Percentiles rank a stretch among this genome's conserved stretches.
Conservation (phyloP, 129 eudicot species). For the Centella asiatica region DNA sequence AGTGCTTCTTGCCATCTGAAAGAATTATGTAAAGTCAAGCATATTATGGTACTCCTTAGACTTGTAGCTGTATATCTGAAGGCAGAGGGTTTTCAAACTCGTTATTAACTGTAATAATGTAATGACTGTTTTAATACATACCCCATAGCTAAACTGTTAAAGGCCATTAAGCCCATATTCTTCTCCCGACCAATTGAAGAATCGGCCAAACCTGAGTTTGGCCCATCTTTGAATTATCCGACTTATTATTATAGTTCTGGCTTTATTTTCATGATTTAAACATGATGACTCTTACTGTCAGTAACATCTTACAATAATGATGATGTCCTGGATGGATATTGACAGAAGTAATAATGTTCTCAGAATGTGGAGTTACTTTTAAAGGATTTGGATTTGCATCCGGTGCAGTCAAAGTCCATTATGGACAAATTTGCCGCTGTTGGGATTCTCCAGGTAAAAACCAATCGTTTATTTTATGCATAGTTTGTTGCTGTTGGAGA, state of each 20-base stretch:
- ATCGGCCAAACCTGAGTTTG: not conserved
- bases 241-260: not conserved
- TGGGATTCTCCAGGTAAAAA: slow-evolving; percentile 80
- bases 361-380: slow-evolving; percentile 63
- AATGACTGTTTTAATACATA: not conserved
- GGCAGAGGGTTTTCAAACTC: not conserved
- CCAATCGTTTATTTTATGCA: not conserved
- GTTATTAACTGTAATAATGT: not conserved
- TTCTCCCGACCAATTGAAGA: not conserved
- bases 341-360: slow-evolving; percentile 12
- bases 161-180: not conserved
- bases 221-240: too few species aligned
- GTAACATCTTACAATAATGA: not conserved
- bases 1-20: slow-evolving; percentile 14
- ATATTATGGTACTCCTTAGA: not conserved
- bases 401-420: slow-evolving; percentile 47
- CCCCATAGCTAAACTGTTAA: not conserved
- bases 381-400: slow-evolving; percentile 53
- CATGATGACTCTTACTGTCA: not conserved
- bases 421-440: slow-evolving; percentile 98
- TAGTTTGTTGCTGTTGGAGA: not conserved
- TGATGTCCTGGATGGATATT: slow-evolving; percentile 9
- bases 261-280: not conserved
- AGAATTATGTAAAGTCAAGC: not conserved
- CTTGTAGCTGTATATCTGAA: not conserved